phyloP scores from a whole-genome alignment of 73 alveolate species.

The Paramecium bursaria region DNA sequence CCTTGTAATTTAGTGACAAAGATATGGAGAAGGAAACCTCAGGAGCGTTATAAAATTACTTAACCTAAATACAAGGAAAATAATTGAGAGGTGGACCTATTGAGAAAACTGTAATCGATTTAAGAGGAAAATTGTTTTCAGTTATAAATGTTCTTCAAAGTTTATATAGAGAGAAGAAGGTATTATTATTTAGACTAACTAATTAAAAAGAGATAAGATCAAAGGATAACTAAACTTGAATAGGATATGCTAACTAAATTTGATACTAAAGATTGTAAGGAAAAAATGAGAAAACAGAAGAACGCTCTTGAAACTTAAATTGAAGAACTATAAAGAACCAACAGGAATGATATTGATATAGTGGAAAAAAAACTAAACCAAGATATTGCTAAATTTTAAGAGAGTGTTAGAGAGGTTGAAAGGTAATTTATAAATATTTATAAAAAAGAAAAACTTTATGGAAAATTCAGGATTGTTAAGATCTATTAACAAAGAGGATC shows the following conservation, averaged over 20 bases:
- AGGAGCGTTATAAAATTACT: conserved; percentile 19
- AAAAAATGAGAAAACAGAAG: conserved; percentile 61
- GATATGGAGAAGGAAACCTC: conserved; percentile 61
- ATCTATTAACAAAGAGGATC: conserved; percentile 56
- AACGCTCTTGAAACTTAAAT: conserved; percentile 40
- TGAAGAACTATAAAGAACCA: conserved; percentile 37
- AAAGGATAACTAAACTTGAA: conserved; percentile 63
- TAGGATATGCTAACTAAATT: conserved; percentile 50
- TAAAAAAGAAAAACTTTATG: conserved; percentile 62
- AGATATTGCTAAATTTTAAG: conserved; percentile 62
- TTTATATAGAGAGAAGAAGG: conserved; percentile 54
- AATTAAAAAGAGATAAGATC: conserved; percentile 59
- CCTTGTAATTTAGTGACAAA: conserved; percentile 38
- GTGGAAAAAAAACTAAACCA: conserved; percentile 47
- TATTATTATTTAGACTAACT: not conserved
- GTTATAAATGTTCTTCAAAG: conserved; percentile 1
- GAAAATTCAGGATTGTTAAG: conserved; percentile 71
- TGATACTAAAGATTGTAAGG: conserved; percentile 63
- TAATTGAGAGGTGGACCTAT: conserved; percentile 50
- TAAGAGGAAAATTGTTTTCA: conserved; percentile 60
- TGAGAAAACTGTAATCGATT: conserved; percentile 49
- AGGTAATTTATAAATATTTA: not conserved
- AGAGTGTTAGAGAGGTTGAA: conserved; percentile 64
- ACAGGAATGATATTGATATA: conserved; percentile 33
- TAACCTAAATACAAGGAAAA: conserved; percentile 22